Evolutionary conservation across 1,139 yeast genomes (phyloP), one percentile per base, ranked within the genome.

Genomic region (Yamadazyma diospyri): DNA sequence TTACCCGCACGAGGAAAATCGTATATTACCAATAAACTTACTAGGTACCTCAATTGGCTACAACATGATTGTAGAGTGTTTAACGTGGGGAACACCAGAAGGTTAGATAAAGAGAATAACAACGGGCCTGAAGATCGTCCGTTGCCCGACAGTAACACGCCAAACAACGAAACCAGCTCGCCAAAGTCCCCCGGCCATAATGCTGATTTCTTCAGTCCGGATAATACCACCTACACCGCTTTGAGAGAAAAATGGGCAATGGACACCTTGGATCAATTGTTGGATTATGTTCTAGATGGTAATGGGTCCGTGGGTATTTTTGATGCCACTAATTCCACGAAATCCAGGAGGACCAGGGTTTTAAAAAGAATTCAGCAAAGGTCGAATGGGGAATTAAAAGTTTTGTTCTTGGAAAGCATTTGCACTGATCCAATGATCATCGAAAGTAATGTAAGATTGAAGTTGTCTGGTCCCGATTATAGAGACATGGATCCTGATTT

Each of bases 231-330:
- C 21, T 78, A 83, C 16, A 78, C 78, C 10, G 65, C 72, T 18
- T 64, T 88, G 32, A 72, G 97, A 40, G 97, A 92, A 47, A 77
- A 82, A 55, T 89, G 97, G 97, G 98, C 98, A 0, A 81, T 84
- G 79, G 96, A 89, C 45, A 92, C 97, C 0, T 64, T 92, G 38
- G 94, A 87, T 40, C 85, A 83, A 50, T 61, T 92, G 40, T 66
- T 92, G 24, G 94, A 87, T 48, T 89, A 85, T 56, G 75, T 92
- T 5, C 58, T 87, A 34, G 71, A 75, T 17, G 95, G 89, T 0
- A 76, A 80, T 20, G 97, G 97, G 2, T 81, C 89, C 4, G 97
- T 89, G 10, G 98, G 97, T 2, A 87, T 92, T 11, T 81, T 92
- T 50, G 98, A 92, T 59, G 97, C 97, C 1, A 88, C 95, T 4